Base-by-base conservation (phyloP, 495 filamentous ascomycete species). In the Delitschia confertaspora region DNA sequence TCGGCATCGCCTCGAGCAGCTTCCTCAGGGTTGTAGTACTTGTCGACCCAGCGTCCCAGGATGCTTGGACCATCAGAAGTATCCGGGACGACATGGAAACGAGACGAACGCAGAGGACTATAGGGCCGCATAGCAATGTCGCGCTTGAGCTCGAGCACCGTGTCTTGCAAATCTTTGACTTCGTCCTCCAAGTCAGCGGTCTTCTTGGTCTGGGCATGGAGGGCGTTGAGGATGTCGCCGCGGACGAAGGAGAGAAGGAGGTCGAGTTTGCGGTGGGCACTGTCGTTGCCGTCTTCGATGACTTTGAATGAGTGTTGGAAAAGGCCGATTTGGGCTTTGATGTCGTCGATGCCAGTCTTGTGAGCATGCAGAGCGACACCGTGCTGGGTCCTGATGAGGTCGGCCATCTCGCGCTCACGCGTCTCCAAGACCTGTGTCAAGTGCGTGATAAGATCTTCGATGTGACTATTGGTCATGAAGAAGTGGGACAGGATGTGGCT, bases 401-500 rank as follows among this genome's bases (percentile, higher is more conserved):
- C 37, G 21, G 26, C 20, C 19, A 9, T 5, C 16, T 47, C 17
- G 17, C 18, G n/a, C n/a, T n/a, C n/a, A n/a, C n/a, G n/a, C n/a
- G n/a, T n/a, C n/a, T n/a, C n/a, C n/a, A n/a, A n/a, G n/a, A n/a
- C n/a, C n/a, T n/a, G n/a, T n/a, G n/a, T n/a, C n/a, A n/a, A n/a
- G n/a, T n/a, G n/a, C n/a, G n/a, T n/a, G n/a, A n/a, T n/a, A n/a
- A 47, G 30, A 17, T 42, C 38, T 29, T 56, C 56, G 23, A 60
- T 52, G 21, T 59, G 56, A 34, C 48, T 37, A 36, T 59, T 49
- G 9, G 36, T 36, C 24, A 53, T 47, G 31, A 35, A 43, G 37
- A 59, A 59, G 29, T 56, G 56, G 7, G 38, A 42, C 21, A 54
- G 38, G 24, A 52, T 52, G 30, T 48, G 37, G 27, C 37, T 47